Evolutionary conservation across 331 rosid genomes (phyloP).

Genomic region (Quercus phellos): DNA sequence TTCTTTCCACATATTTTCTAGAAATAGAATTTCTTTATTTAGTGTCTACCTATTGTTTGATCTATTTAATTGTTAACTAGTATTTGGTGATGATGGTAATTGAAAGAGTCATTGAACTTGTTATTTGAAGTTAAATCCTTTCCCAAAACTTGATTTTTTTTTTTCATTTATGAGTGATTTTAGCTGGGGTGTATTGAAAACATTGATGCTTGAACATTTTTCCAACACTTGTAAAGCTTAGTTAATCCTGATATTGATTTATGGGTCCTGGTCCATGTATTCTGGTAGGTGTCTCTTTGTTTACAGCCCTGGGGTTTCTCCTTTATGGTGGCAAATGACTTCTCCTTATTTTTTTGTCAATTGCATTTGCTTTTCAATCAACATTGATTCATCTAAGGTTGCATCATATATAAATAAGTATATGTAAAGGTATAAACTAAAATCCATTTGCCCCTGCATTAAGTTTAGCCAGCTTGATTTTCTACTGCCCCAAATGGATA

Average conservation of each 20-base stretch:
- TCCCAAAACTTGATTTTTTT: no score
- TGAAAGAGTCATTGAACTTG: no score
- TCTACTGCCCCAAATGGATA: background rate
- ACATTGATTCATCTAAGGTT: constrained; percentile 1
- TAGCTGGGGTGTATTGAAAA: no score
- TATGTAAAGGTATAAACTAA: background rate
- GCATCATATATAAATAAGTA: background rate
- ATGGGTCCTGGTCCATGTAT: constrained; percentile 11
- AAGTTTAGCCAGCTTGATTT: background rate
- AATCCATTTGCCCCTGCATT: background rate
- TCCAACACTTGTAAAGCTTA: background rate
- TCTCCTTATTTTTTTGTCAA: constrained; percentile 17
- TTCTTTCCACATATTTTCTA: no score
- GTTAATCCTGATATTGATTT: constrained; percentile 11
- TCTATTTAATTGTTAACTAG: no score
- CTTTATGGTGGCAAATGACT: constrained; percentile 89
- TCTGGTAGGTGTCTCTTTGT: constrained; percentile 72
- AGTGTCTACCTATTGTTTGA: no score
- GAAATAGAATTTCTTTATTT: no score
- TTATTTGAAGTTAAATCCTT: no score
- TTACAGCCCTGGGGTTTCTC: constrained; percentile 92
- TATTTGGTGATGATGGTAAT: no score
- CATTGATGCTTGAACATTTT: no score
- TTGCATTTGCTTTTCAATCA: constrained; percentile 6
- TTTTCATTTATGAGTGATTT: no score